A percentile compares a stretch with the other conserved stretches of the same genome.
phyloP scores from a whole-genome alignment of 1,139 yeast species.

The Blastobotrys aristatus region DNA sequence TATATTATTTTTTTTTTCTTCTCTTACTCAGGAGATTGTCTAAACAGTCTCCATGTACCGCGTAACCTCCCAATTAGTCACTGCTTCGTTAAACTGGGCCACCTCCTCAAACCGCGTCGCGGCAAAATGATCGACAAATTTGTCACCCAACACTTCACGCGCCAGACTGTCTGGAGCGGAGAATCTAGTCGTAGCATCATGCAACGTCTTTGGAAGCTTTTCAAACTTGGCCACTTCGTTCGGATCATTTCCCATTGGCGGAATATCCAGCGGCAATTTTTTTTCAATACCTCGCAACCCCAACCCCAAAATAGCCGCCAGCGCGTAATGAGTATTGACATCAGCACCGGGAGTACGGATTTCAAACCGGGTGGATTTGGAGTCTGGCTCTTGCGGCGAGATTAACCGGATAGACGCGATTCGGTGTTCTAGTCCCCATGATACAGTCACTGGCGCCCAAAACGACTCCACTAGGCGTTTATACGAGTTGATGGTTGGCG shows the following conservation, averaged over 20 bases:
- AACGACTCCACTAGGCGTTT: constrained; percentile 37
- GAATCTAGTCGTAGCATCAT: constrained; percentile 31
- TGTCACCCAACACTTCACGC: constrained; percentile 34
- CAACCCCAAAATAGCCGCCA: constrained; percentile 35
- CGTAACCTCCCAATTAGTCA: constrained; percentile 36
- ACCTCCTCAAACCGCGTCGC: constrained; percentile 34
- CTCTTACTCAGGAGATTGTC: background rate
- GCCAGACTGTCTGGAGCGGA: constrained; percentile 30
- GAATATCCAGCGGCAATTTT: constrained; percentile 26
- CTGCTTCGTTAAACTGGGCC: constrained; percentile 33
- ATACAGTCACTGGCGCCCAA: constrained; percentile 39
- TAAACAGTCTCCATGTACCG: constrained; percentile 36
- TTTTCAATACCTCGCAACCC: constrained; percentile 34
- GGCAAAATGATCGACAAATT: constrained; percentile 36
- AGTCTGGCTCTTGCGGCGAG: constrained; percentile 29
- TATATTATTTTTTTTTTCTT: too few species aligned
- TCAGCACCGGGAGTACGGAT: constrained; percentile 39
- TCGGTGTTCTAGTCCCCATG: constrained; percentile 39
- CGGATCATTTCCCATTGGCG: constrained; percentile 32
- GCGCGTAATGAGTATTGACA: constrained; percentile 35
- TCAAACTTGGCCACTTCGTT: constrained; percentile 21
- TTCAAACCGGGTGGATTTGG: constrained; percentile 34
- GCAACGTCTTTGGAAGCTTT: constrained; percentile 30
- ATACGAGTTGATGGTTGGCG: constrained; percentile 37
- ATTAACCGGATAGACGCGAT: constrained; percentile 36